Percentiles rank a stretch among this genome's conserved stretches.
Evolutionary conservation across 129 eudicot species (phyloP).

Genomic region (Lactuca sativa): DNA sequence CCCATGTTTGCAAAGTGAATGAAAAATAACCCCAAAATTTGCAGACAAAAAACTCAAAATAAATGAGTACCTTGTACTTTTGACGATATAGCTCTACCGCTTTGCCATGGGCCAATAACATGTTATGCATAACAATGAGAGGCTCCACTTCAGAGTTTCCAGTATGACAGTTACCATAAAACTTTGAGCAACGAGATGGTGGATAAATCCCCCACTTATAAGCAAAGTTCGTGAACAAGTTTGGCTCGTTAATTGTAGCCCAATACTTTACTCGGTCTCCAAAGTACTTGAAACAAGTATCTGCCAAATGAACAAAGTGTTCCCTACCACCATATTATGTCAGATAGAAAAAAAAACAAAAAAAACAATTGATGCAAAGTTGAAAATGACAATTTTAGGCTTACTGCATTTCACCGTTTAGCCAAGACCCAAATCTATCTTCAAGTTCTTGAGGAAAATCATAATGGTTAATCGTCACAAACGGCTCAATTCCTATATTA

Average conservation of each 20-base stretch:
- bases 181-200: slow-evolving; percentile 66
- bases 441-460: slow-evolving; percentile 80
- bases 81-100: slow-evolving; percentile 61
- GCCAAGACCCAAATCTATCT: slow-evolving; percentile 75
- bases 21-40: too few relatives aligned
- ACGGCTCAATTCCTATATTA: slow-evolving; percentile 64
- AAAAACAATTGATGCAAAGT: too few relatives aligned
- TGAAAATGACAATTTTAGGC: neutral
- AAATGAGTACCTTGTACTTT: slow-evolving; percentile 45
- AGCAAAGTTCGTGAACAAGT: slow-evolving; percentile 31
- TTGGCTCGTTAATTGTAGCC: slow-evolving; percentile 76
- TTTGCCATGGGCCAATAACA: slow-evolving; percentile 74
- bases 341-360: neutral
- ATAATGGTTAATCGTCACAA: slow-evolving; percentile 68
- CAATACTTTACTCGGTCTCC: slow-evolving; percentile 78
- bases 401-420: slow-evolving; percentile 69
- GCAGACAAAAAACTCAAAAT: too few relatives aligned
- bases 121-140: slow-evolving; percentile 59
- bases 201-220: slow-evolving; percentile 47
- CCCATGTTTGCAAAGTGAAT: too few relatives aligned
- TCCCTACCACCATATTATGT: slow-evolving; percentile 42
- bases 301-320: slow-evolving; percentile 60
- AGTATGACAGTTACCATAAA: slow-evolving; percentile 53
- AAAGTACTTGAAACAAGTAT: slow-evolving; percentile 58
- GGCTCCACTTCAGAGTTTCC: slow-evolving; percentile 82